phyloP scores from a whole-genome alignment of 495 filamentous ascomycete species.

The Copromyces sp. region DNA sequence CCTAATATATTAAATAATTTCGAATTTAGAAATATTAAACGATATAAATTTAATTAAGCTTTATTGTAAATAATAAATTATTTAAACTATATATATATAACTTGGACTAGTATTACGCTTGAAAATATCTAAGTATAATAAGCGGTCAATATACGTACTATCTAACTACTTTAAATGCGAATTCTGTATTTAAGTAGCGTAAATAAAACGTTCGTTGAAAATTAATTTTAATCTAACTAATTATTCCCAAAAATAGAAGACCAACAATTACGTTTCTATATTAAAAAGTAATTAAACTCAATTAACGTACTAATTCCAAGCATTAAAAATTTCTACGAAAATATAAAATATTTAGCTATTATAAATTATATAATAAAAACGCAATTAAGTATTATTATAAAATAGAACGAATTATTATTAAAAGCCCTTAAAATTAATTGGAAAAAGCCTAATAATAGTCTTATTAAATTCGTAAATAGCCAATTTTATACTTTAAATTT shows the following conservation, averaged over 20 bases:
- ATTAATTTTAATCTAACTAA: neutral
- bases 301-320: neutral
- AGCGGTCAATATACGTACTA: neutral
- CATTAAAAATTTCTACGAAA: neutral
- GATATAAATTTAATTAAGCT: neutral
- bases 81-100: neutral
- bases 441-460: neutral
- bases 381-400: neutral
- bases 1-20: neutral
- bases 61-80: neutral
- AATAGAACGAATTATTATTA: neutral
- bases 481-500: neutral
- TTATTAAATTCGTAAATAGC: neutral
- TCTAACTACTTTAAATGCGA: neutral
- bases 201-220: neutral
- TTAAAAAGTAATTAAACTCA: neutral
- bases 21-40: neutral
- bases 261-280: neutral
- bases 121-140: neutral
- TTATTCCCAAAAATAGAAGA: neutral
- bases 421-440: neutral
- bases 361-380: neutral
- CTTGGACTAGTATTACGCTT: neutral
- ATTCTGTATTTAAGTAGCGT: neutral
- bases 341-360: neutral